These are phyloP conservation scores for Podospora comata DNA, from an alignment of 495 filamentous ascomycete species.

Conservation along the genomic window DNA sequence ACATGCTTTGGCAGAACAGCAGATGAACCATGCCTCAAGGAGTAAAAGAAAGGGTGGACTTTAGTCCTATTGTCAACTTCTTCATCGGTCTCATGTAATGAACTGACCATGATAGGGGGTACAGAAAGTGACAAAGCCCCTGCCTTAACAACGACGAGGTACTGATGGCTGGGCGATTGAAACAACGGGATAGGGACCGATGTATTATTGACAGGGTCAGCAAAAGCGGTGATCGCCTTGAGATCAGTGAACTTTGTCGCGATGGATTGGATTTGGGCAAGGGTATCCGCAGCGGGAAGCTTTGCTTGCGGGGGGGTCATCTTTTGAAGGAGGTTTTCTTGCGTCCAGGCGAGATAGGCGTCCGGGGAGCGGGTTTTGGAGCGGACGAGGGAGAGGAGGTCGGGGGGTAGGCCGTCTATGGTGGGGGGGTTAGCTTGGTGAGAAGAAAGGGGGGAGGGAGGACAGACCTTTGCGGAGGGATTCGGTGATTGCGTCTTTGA, in stretches of 20 bases:
- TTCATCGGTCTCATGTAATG: background rate
- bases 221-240: background rate
- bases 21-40: background rate
- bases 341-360: background rate
- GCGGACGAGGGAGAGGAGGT: background rate
- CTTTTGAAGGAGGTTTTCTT: background rate
- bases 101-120: background rate
- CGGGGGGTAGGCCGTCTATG: background rate
- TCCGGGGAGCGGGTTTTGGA: background rate
- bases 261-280: background rate
- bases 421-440: background rate
- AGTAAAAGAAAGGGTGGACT: background rate
- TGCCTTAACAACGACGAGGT: background rate
- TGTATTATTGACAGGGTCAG: background rate
- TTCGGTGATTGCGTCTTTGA: background rate
- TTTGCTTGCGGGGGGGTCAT: background rate
- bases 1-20: background rate
- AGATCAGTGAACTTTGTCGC: background rate
- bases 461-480: background rate
- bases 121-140: background rate
- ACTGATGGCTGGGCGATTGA: background rate
- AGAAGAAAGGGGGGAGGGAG: background rate
- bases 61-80: background rate
- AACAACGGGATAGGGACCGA: background rate
- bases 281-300: background rate